These are phyloP conservation scores for Penicillium alfredii DNA, from an alignment of 495 filamentous ascomycete genomes.

Conservation along the genomic window DNA sequence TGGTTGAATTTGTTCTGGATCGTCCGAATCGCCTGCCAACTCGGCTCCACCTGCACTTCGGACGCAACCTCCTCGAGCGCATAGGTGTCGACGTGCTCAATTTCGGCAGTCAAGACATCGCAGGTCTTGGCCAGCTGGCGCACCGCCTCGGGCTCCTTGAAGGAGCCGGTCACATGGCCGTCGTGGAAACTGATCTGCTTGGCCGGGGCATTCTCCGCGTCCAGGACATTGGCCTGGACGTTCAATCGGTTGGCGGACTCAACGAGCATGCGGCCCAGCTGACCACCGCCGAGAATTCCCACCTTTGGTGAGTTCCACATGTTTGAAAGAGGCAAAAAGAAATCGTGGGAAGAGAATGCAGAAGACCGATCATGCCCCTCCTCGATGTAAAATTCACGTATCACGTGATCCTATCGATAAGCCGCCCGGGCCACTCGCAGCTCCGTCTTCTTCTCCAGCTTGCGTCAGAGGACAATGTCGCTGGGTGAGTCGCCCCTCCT, in stretches of 20 bases:
- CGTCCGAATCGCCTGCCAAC: slow-evolving; percentile 78
- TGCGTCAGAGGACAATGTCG: slow-evolving; percentile 28
- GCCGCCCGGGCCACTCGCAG: no score
- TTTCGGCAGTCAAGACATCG: slow-evolving; percentile 91
- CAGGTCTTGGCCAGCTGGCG: slow-evolving; percentile 68
- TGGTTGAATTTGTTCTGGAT: slow-evolving; percentile 97
- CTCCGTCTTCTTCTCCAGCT: slow-evolving; percentile 13
- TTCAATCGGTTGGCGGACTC: slow-evolving; percentile 84
- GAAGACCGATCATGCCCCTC: slow-evolving; percentile 28
- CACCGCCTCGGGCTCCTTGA: slow-evolving; percentile 72
- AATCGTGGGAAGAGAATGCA: slow-evolving; percentile 4
- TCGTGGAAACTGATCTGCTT: slow-evolving; percentile 81
- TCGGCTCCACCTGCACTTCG: slow-evolving; percentile 65
- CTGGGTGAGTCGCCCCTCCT: slow-evolving; percentile 24
- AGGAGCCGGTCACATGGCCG: slow-evolving; percentile 75
- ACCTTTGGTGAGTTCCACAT: slow-evolving; percentile 50
- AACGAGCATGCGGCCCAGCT: slow-evolving; percentile 92
- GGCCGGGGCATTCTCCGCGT: slow-evolving; percentile 72
- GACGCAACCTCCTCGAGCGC: slow-evolving; percentile 80
- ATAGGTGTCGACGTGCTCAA: slow-evolving; percentile 92
- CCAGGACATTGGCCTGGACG: slow-evolving; percentile 73
- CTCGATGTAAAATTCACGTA: slow-evolving; percentile 24
- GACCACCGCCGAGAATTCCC: slow-evolving; percentile 71
- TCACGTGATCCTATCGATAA: slow-evolving; percentile 23
- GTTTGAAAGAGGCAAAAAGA: slow-evolving; percentile 4